These are phyloP conservation scores for Candida mattraensis DNA, from an alignment of 805 yeast genomes.

Conservation along the genomic window DNA sequence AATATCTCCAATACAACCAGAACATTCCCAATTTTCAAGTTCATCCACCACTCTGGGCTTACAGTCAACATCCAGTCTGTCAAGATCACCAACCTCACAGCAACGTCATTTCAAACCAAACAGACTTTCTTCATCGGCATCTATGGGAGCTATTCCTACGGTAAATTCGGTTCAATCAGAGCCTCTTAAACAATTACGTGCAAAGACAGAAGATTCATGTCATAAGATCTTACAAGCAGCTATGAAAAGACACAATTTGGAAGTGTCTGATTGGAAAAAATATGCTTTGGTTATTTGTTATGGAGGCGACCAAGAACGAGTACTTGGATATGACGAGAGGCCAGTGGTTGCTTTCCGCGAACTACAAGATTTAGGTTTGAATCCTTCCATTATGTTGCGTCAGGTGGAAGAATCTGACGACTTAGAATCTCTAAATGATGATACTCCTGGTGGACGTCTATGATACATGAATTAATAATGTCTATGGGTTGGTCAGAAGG, in stretches of 20 bases:
- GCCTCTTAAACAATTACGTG: conserved; percentile 79
- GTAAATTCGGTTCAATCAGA: conserved; percentile 37
- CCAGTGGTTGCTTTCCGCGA: conserved; percentile 87
- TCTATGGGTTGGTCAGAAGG: conserved; percentile 53
- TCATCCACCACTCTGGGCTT: conserved; percentile 5
- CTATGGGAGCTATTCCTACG: conserved; percentile 12
- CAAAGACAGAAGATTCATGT: conserved; percentile 90
- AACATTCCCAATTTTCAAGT: conserved; percentile 8
- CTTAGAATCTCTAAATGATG: conserved; percentile 21
- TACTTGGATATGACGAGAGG: conserved; percentile 78
- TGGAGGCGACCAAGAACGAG: conserved; percentile 88
- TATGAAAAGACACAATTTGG: conserved; percentile 78
- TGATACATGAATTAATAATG: conserved; percentile 14
- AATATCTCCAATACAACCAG: conserved; percentile 19
- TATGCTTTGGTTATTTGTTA: conserved; percentile 88
- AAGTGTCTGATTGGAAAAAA: conserved; percentile 79
- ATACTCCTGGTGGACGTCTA: conserved; percentile 45
- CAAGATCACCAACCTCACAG: conserved; percentile 10
- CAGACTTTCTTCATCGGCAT: conserved; percentile 10
- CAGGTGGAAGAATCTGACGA: conserved; percentile 62
- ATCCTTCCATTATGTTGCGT: conserved; percentile 90
- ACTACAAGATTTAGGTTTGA: conserved; percentile 77
- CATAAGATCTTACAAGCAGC: conserved; percentile 85
- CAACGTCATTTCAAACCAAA: conserved; percentile 10
- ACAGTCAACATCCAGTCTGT: conserved; percentile 8